A percentile compares a stretch with the other conserved stretches of the same genome.
Conservation (phyloP, 1,139 yeast species). For the Casaregolazyma lundiana region DNA sequence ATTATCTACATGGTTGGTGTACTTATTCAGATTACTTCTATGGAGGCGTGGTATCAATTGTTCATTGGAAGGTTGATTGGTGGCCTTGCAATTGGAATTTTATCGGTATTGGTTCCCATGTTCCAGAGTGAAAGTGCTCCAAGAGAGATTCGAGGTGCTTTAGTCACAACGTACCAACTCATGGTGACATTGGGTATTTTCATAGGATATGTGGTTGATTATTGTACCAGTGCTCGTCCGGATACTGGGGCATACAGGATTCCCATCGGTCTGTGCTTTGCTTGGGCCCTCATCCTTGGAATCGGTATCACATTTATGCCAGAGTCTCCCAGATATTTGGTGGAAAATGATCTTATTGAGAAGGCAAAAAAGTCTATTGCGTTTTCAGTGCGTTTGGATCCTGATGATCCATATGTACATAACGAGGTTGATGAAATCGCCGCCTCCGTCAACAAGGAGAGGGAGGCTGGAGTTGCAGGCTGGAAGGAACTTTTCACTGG, state of each 20-base stretch:
- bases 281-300: conserved; percentile 40
- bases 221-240: conserved; percentile 50
- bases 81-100: conserved; percentile 64
- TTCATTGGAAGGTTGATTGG: conserved; percentile 46
- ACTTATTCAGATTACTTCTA: conserved; percentile 47
- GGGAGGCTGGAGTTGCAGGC: conserved; percentile 58
- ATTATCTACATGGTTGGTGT: conserved; percentile 48
- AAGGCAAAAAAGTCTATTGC: conserved; percentile 61
- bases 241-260: conserved; percentile 62
- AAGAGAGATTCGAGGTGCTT: conserved; percentile 61
- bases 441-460: conserved; percentile 61
- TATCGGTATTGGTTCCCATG: conserved; percentile 60
- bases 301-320: conserved; percentile 65
- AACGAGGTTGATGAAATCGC: conserved; percentile 57
- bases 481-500: conserved; percentile 66
- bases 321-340: conserved; percentile 72
- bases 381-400: conserved; percentile 55
- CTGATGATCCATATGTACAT: conserved; percentile 55
- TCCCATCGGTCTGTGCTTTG: conserved; percentile 48
- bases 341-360: conserved; percentile 49
- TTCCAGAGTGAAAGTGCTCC: conserved; percentile 72
- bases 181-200: conserved; percentile 65
- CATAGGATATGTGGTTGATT: conserved; percentile 62
- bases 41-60: conserved; percentile 37
- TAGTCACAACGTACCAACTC: conserved; percentile 63